Evolutionary conservation across 768 basidiomycete species (phyloP).

Genomic region (Glaciozyma martinii): DNA sequence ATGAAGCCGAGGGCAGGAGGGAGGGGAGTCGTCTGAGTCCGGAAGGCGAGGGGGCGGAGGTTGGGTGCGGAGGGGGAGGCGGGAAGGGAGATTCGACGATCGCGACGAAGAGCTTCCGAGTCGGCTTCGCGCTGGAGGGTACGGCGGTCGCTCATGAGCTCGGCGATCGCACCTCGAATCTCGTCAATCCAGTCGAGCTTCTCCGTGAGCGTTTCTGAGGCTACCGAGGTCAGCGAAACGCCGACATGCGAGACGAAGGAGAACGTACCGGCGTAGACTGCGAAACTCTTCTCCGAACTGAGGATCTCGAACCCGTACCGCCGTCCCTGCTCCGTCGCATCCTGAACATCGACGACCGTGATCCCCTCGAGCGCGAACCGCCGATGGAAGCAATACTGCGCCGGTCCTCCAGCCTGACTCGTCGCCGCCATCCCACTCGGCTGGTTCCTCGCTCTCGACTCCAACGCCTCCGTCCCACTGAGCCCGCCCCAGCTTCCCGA

Average conservation of each 20-base stretch:
- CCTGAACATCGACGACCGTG: constrained; percentile 32
- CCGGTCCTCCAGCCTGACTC: background rate
- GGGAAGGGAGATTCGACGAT: constrained; percentile 7
- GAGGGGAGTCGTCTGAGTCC: background rate
- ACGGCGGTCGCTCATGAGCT: constrained; percentile 30
- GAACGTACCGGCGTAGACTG: constrained; percentile 32
- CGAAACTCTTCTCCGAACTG: constrained; percentile 33
- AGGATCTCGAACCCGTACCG: constrained; percentile 34
- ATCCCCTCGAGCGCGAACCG: constrained; percentile 35
- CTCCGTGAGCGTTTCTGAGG: constrained; percentile 24
- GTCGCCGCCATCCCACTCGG: background rate
- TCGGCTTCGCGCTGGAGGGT: constrained; percentile 35
- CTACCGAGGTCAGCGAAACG: background rate
- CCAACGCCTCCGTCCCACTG: background rate
- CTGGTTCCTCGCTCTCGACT: background rate
- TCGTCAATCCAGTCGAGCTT: constrained; percentile 35
- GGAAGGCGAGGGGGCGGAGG: background rate
- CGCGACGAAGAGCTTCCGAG: background rate
- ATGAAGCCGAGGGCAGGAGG: constrained; percentile 5
- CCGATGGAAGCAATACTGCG: constrained; percentile 26
- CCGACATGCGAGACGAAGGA: background rate
- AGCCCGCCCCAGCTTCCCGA: background rate
- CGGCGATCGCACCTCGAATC: constrained; percentile 34
- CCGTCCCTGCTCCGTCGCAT: background rate
- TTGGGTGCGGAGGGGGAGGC: background rate